Conservation (phyloP, 2,329 filamentous ascomycete species). For the Camillea tinctor region DNA sequence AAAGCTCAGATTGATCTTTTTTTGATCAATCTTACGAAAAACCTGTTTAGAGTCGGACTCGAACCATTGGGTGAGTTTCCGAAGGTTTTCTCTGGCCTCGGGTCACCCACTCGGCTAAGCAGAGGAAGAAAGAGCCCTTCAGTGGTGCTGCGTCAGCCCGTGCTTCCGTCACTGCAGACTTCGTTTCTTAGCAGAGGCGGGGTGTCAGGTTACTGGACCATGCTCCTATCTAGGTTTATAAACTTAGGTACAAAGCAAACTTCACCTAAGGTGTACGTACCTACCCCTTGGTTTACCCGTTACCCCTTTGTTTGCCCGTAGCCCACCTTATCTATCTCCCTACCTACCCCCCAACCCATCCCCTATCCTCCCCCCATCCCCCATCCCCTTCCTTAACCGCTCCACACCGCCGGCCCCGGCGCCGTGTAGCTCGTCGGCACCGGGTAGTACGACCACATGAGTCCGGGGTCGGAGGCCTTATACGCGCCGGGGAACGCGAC, state of each 20-base stretch:
- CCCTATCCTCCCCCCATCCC: slow-evolving; percentile 1
- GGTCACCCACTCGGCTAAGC: neutral
- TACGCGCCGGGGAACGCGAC: slow-evolving; percentile 35
- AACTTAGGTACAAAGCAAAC: too few species aligned
- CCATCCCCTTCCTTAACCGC: slow-evolving; percentile 1
- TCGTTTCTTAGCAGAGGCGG: too few species aligned
- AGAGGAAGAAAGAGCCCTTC: too few species aligned
- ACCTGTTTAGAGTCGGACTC: neutral
- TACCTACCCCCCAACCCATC: neutral
- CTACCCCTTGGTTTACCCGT: too few species aligned
- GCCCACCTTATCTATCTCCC: too few species aligned
- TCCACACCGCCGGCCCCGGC: slow-evolving; percentile 25
- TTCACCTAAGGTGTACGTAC: too few species aligned
- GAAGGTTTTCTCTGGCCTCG: neutral
- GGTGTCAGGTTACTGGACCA: too few species aligned
- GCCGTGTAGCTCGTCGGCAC: slow-evolving; percentile 28
- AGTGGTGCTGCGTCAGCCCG: too few species aligned
- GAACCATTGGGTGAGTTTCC: neutral
- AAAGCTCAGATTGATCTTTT: too few species aligned
- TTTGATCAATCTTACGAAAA: neutral
- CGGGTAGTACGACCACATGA: slow-evolving; percentile 28
- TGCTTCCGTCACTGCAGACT: too few species aligned
- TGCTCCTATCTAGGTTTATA: too few species aligned
- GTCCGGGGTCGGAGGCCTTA: slow-evolving; percentile 27
- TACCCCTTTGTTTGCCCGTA: too few species aligned